These are phyloP conservation scores for Globisporangium cederbergense DNA, from an alignment of 352 stramenopile species.

Conservation along the genomic window DNA sequence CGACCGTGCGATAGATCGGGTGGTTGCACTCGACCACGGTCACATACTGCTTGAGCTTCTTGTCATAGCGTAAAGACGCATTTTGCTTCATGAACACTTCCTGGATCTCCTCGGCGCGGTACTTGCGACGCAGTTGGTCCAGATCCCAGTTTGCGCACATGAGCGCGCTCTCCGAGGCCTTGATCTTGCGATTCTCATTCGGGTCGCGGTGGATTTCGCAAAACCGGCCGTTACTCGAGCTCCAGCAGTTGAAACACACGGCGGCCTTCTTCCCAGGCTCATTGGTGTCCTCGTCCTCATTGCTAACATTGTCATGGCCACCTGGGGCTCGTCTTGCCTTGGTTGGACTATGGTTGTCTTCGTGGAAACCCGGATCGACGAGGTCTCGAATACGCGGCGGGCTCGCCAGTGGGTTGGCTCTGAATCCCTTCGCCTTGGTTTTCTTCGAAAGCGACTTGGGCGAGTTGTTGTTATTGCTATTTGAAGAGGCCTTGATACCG, in stretches of 20 bases:
- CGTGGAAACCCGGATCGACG: constrained; percentile 64
- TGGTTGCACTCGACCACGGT: constrained; percentile 88
- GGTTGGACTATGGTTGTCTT: constrained; percentile 18
- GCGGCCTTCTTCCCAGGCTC: background rate
- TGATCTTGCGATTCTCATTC: constrained; percentile 46
- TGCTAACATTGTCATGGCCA: background rate
- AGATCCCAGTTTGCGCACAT: constrained; percentile 93
- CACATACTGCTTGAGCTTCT: constrained; percentile 83
- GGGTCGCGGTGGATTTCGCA: constrained; percentile 67
- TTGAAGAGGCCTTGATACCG: background rate
- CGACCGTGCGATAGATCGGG: constrained; percentile 86
- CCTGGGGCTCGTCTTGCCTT: background rate
- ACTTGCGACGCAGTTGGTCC: constrained; percentile 81
- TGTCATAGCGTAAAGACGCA: constrained; percentile 86
- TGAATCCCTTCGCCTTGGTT: constrained; percentile 13
- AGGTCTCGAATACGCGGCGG: constrained; percentile 73
- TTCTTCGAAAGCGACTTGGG: constrained; percentile 21
- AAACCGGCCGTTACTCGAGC: constrained; percentile 75
- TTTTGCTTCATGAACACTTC: constrained; percentile 90
- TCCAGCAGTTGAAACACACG: constrained; percentile 94
- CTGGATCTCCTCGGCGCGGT: constrained; percentile 89
- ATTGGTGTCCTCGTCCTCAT: background rate
- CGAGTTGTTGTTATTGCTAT: background rate
- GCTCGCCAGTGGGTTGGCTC: constrained; percentile 20
- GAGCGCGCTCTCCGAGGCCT: constrained; percentile 66